Conservation (phyloP, 352 stramenopile genomes). For the Ophiocytium majus region DNA sequence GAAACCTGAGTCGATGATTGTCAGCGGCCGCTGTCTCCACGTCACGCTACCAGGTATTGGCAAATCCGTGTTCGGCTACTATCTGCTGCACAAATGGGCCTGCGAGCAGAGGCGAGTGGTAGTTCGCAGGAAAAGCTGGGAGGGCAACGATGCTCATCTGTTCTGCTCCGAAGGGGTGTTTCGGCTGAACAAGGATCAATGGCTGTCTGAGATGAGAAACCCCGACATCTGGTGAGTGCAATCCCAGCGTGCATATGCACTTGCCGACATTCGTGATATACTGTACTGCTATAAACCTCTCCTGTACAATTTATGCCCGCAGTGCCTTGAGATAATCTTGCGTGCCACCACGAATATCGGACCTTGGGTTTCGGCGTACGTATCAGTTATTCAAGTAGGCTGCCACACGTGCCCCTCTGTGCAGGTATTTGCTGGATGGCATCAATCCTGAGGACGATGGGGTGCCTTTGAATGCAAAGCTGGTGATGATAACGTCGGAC, state of each 20-base stretch:
- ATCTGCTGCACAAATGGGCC: background rate
- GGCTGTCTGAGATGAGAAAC: background rate
- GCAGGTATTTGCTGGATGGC: background rate
- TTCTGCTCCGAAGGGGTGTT: background rate
- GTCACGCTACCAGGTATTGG: background rate
- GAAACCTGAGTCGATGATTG: background rate
- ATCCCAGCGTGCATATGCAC: background rate
- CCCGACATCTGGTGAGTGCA: background rate
- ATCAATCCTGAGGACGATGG: background rate
- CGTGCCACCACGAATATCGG: background rate
- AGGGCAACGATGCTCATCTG: background rate
- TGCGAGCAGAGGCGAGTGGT: background rate
- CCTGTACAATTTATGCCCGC: background rate
- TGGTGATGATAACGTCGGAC: background rate
- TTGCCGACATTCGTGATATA: no score
- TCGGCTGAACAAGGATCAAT: background rate
- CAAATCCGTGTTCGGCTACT: background rate
- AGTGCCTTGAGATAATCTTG: background rate
- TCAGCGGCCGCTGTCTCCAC: background rate
- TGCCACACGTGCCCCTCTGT: background rate
- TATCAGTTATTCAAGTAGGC: no score
- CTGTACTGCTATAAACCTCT: no score
- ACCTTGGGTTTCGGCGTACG: background rate
- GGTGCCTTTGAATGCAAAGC: background rate
- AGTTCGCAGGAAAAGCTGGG: background rate